These are phyloP conservation scores for Fallopia convolvulus DNA, from an alignment of 148 eudicot genomes.

Conservation along the genomic window DNA sequence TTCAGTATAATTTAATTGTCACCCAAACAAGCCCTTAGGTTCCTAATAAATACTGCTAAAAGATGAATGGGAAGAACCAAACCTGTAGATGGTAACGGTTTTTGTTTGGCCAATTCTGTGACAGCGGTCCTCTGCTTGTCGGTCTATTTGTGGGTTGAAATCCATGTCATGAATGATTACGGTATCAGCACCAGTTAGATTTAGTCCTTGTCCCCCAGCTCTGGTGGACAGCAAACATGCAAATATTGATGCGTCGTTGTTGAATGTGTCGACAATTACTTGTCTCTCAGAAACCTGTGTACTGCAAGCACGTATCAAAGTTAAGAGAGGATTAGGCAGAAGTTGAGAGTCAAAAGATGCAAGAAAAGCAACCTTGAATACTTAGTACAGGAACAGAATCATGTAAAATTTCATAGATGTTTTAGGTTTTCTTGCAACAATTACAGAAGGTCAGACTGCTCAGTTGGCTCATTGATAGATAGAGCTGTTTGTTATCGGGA, in stretches of 20 bases:
- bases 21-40: background rate
- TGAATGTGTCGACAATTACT: conserved; percentile 76
- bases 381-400: too few species aligned
- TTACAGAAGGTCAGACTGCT: background rate
- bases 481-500: background rate
- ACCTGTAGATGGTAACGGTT: conserved; percentile 87
- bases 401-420: background rate
- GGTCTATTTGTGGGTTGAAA: conserved; percentile 96
- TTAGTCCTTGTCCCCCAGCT: conserved; percentile 97
- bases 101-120: conserved; percentile 97
- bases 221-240: conserved; percentile 97
- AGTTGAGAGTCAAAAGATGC: too few species aligned
- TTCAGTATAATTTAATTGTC: too few species aligned
- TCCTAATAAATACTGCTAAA: background rate
- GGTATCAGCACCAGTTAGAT: conserved; percentile 93
- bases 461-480: background rate
- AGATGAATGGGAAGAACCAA: background rate
- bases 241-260: conserved; percentile 69
- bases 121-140: conserved; percentile 96
- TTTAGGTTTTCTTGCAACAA: background rate
- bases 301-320: conserved; percentile 28
- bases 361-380: too few species aligned
- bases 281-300: conserved; percentile 93
- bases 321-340: background rate
- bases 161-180: conserved; percentile 97